Conservation (phyloP, 1,139 yeast species). For the Arxiozyma slooffiae region DNA sequence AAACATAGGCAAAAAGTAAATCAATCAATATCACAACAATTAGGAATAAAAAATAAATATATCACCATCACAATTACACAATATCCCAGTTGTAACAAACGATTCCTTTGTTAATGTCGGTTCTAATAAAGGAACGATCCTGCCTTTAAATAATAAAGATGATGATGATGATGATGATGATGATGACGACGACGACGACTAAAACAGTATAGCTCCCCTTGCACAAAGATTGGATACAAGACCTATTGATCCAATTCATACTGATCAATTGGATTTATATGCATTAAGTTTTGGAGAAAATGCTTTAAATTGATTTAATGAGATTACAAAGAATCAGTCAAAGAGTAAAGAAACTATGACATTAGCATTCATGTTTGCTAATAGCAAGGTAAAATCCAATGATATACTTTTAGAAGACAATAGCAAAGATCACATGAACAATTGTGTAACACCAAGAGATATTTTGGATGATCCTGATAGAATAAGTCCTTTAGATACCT, state of each 20-base stretch:
- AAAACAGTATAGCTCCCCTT: neutral
- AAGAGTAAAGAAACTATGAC: neutral
- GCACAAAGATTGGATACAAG: conserved; percentile 5
- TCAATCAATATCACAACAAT: conserved; percentile 1
- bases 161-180: neutral
- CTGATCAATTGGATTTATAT: conserved; percentile 14
- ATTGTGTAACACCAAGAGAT: conserved; percentile 7
- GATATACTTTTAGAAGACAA: neutral
- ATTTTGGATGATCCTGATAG: conserved; percentile 20
- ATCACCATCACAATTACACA: neutral
- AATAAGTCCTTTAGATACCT: conserved; percentile 28
- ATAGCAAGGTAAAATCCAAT: neutral
- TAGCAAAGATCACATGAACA: conserved; percentile 5
- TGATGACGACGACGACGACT: neutral
- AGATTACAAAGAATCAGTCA: conserved; percentile 12
- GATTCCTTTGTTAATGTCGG: conserved; percentile 3
- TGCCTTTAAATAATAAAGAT: conserved; percentile 16
- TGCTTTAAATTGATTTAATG: conserved; percentile 22
- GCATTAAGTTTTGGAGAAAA: conserved; percentile 15
- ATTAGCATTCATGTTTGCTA: conserved; percentile 2
- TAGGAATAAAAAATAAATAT: neutral
- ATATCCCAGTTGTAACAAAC: neutral
- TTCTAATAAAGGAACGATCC: conserved; percentile 25
- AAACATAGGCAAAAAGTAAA: neutral
- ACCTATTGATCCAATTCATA: conserved; percentile 13